These are phyloP conservation scores for Dalbergia cultrata DNA, from an alignment of 306 rosid genomes.

Conservation along the genomic window DNA sequence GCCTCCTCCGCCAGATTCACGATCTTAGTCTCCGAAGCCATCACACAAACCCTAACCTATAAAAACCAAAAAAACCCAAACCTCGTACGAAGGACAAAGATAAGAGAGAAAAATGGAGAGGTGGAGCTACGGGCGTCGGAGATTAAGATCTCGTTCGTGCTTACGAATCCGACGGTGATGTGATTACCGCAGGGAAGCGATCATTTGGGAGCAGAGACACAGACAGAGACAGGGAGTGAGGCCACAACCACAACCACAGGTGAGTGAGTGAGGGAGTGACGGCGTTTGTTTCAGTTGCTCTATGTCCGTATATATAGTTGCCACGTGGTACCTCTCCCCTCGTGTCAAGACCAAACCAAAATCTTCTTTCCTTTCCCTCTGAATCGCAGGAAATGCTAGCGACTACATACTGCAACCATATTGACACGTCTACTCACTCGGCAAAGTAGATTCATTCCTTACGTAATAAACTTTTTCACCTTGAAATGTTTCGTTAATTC, in stretches of 20 bases:
- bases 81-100: background rate
- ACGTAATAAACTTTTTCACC: no score
- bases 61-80: background rate
- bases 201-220: background rate
- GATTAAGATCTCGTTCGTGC: background rate
- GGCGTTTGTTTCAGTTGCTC: background rate
- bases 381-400: background rate
- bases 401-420: background rate
- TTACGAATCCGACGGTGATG: background rate
- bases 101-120: background rate
- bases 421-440: no score
- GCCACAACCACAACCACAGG: background rate
- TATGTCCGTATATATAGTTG: background rate
- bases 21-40: conserved; percentile 91
- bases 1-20: conserved; percentile 89
- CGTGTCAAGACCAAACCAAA: background rate
- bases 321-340: background rate
- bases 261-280: background rate
- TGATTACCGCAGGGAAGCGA: background rate
- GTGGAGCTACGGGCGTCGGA: background rate
- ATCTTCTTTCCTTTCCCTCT: background rate
- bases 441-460: no score
- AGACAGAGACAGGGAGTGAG: background rate
- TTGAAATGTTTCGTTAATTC: no score
- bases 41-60: background rate